A percentile compares a stretch with the other conserved stretches of the same genome.
Conservation (phyloP, 331 rosid species). For the Cucumis variabilis region DNA sequence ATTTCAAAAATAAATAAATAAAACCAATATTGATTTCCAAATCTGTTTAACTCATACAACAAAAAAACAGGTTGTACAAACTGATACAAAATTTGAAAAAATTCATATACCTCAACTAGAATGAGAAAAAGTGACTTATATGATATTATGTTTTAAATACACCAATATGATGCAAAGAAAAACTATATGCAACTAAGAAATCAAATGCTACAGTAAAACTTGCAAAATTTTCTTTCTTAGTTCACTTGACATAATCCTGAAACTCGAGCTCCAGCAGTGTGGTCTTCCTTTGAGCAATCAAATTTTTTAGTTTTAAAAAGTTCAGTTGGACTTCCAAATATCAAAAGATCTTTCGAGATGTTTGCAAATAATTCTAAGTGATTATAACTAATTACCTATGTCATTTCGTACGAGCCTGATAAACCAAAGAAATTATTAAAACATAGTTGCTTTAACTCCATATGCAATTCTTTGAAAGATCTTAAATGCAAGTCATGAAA, state of each 20-base stretch:
- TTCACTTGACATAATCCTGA: constrained; percentile 86
- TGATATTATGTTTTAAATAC: constrained; percentile 5
- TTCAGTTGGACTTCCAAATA: constrained; percentile 30
- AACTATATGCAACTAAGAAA: background rate
- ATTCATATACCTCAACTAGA: too few relatives aligned
- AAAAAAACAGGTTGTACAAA: too few relatives aligned
- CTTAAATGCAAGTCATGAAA: constrained; percentile 40
- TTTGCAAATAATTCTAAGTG: constrained; percentile 24
- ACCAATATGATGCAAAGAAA: background rate
- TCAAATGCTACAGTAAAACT: background rate
- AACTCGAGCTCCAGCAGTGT: constrained; percentile 79
- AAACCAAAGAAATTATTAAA: constrained; percentile 53
- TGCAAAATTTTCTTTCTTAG: constrained; percentile 6
- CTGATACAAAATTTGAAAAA: too few relatives aligned
- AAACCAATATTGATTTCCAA: too few relatives aligned
- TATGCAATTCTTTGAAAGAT: constrained; percentile 66
- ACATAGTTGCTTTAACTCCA: constrained; percentile 79
- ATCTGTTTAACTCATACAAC: too few relatives aligned
- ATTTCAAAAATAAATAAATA: too few relatives aligned
- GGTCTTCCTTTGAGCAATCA: constrained; percentile 74
- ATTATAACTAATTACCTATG: constrained; percentile 59
- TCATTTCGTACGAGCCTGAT: constrained; percentile 82
- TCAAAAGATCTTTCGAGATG: constrained; percentile 24
- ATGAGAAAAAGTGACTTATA: background rate
- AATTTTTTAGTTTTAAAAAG: constrained; percentile 77